Evolutionary conservation across 2,329 filamentous ascomycete species (phyloP).

Genomic region (Diaporthe eres): DNA sequence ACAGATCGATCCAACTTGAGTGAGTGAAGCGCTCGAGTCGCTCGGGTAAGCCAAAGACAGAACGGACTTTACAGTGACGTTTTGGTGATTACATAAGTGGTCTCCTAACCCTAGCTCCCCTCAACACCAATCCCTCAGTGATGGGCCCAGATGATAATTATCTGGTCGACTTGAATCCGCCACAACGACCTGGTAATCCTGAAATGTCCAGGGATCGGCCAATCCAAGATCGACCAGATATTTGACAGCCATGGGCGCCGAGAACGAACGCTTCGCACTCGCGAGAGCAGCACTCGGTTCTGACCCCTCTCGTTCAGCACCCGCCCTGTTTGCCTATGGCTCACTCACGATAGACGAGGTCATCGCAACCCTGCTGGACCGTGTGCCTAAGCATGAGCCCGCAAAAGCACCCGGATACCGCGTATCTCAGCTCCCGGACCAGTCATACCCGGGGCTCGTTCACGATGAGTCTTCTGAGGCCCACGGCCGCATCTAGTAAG

Average conservation of each 20-base stretch:
- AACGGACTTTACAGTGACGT: not conserved
- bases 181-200: not conserved
- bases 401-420: conserved; percentile 38
- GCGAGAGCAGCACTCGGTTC: conserved; percentile 15
- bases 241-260: not conserved
- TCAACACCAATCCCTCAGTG: too few relatives aligned
- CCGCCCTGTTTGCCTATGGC: conserved; percentile 40
- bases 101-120: conserved; percentile 5
- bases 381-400: conserved; percentile 31
- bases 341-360: conserved; percentile 40
- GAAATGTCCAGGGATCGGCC: too few relatives aligned
- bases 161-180: not conserved
- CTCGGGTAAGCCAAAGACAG: not conserved
- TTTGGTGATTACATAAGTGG: not conserved
- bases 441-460: conserved; percentile 42
- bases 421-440: conserved; percentile 36
- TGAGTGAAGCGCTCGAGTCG: not conserved
- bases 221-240: not conserved
- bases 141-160: not conserved
- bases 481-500: conserved; percentile 37
- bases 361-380: conserved; percentile 39
- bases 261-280: conserved; percentile 24
- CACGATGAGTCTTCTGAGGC: conserved; percentile 27
- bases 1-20: not conserved
- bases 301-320: conserved; percentile 13